phyloP scores from a whole-genome alignment of 352 stramenopile species.

The Phytophthora litchii region DNA sequence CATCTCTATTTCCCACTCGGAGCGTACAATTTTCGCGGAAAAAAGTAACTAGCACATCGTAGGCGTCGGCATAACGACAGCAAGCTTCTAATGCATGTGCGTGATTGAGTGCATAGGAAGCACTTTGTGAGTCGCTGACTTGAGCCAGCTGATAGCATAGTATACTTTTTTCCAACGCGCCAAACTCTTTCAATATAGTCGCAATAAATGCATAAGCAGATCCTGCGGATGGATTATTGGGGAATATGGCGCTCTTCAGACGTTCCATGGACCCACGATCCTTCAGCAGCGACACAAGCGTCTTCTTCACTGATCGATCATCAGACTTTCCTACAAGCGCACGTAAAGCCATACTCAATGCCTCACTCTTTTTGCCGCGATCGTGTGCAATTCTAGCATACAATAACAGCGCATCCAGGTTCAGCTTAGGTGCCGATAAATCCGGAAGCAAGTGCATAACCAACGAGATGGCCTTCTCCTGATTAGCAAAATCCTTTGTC shows the following conservation, averaged over 20 bases:
- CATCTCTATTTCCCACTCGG: conserved; percentile 26
- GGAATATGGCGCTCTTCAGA: conserved; percentile 46
- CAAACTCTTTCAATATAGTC: conserved; percentile 77
- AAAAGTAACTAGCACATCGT: conserved; percentile 47
- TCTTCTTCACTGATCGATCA: conserved; percentile 54
- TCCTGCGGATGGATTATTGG: conserved; percentile 47
- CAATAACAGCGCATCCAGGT: conserved; percentile 68
- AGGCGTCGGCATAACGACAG: conserved; percentile 50
- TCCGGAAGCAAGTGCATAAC: conserved; percentile 62
- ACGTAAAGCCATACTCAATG: conserved; percentile 68
- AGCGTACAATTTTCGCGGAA: conserved; percentile 45
- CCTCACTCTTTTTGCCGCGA: conserved; percentile 62
- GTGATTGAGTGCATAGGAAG: conserved; percentile 72
- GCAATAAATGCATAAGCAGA: conserved; percentile 76
- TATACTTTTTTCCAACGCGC: conserved; percentile 56
- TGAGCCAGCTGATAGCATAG: conserved; percentile 62
- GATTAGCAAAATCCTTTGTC: conserved; percentile 37
- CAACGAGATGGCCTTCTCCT: conserved; percentile 63
- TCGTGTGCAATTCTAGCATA: conserved; percentile 71
- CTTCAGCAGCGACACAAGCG: conserved; percentile 53
- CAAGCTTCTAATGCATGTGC: conserved; percentile 64
- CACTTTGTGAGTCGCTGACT: conserved; percentile 40
- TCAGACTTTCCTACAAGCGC: conserved; percentile 62
- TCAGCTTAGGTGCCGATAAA: conserved; percentile 52
- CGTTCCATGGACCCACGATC: conserved; percentile 41